These are phyloP conservation scores for Corinectria fuckeliana DNA, from an alignment of 2,329 filamentous ascomycete genomes.

Conservation along the genomic window DNA sequence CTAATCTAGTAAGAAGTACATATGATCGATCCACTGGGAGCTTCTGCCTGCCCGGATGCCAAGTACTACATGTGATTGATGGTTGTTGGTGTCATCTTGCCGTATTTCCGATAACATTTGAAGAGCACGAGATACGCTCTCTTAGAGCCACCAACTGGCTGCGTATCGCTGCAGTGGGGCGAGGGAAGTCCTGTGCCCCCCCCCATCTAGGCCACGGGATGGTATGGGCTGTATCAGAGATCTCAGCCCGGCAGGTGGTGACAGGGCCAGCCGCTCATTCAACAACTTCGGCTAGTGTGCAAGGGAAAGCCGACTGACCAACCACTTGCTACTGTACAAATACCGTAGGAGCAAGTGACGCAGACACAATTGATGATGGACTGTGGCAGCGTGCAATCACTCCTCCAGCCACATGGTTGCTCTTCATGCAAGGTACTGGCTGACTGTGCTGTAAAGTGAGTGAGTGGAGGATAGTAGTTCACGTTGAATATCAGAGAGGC, in stretches of 20 bases:
- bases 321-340: background rate
- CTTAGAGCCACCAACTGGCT: too few species aligned
- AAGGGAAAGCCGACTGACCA: background rate
- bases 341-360: too few species aligned
- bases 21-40: conserved; percentile 1
- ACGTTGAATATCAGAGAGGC: background rate
- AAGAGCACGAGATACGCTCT: too few species aligned
- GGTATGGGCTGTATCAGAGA: background rate
- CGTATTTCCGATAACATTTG: background rate
- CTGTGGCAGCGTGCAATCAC: conserved; percentile 2
- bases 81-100: too few species aligned
- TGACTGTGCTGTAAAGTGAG: too few species aligned
- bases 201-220: background rate
- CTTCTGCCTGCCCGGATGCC: background rate
- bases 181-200: background rate
- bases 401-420: conserved; percentile 11
- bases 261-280: background rate
- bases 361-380: background rate
- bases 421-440: background rate
- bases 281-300: background rate
- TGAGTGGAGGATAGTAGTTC: background rate
- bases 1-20: too few species aligned
- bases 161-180: background rate
- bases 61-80: background rate
- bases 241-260: background rate